Base-by-base conservation (phyloP, 2,329 filamentous ascomycete genomes). In the Aspergillus aculeatinus region DNA sequence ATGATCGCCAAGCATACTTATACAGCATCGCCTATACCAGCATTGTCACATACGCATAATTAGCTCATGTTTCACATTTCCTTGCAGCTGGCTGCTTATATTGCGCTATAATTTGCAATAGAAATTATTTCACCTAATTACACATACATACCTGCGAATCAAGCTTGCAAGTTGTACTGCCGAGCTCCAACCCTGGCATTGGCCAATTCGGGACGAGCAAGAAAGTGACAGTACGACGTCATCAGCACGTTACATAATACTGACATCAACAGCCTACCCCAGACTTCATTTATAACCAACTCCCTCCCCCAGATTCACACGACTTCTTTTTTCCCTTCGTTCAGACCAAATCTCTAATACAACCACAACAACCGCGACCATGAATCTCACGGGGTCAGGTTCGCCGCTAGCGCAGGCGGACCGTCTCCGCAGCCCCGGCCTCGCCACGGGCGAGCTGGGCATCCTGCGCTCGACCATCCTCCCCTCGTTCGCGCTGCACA, bases 401-500 rank as follows among this genome's bases (percentile, higher is more conserved):
- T 44, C 39, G 39, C 39, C 39, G 14, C n/a, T 44, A 5, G 39
- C 39, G 14, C 12, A 44, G 39, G 12, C 39, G 5, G 53, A 60
- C 44, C 48, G 52, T 39, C 23, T 42, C 55, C 48, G 50, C 21
- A 51, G 19, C 21, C 48, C 35, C 35, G 23, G 42, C n/a, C 42
- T 52, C 16, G 55, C 65, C 57, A 29, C 67, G 21, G 51, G 60
- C n/a, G 71, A 74, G 59, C 70, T 85, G 7, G 83, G 83, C 10
- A 81, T 87, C 51, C 65, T 86, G 23, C 80, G 79, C 63, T 79
- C 82, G 19, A 82, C 82, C 2, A 70, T 87, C 2, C 74, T 84
- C 3, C 84, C 85, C 0, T 85, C 83, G 0, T 74, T 86, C 42
- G 77, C 78, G 0, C 72, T 87, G 0, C 83, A 87, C 63, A 77